Evolutionary conservation across 1,284 basidiomycete genomes (phyloP).

Genomic region (Ceratobasidium sp.): DNA sequence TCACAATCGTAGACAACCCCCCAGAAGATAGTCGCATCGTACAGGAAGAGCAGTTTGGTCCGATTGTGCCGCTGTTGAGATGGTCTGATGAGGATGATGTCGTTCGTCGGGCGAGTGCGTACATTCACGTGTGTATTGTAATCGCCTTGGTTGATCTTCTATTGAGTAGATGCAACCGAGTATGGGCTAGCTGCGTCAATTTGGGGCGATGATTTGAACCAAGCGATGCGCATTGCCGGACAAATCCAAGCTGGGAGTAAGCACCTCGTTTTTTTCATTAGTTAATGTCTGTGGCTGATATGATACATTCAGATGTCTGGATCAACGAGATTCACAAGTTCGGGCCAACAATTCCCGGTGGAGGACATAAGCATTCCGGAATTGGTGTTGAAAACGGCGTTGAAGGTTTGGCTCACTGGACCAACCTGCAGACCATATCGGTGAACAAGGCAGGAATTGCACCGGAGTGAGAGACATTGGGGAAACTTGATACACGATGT

Average conservation of each 20-base stretch:
- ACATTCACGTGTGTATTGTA: background rate
- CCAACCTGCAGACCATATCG: constrained; percentile 35
- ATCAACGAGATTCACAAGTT: constrained; percentile 39
- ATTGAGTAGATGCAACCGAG: background rate
- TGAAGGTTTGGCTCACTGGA: constrained; percentile 10
- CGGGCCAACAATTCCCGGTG: constrained; percentile 24
- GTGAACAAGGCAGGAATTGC: constrained; percentile 19
- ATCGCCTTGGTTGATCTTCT: background rate
- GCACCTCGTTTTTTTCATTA: background rate
- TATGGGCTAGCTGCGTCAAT: constrained; percentile 35
- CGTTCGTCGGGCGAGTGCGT: constrained; percentile 18
- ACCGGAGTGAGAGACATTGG: background rate
- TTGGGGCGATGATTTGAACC: constrained; percentile 3
- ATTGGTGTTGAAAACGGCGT: constrained; percentile 36
- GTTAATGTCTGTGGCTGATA: background rate
- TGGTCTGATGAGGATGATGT: constrained; percentile 35
- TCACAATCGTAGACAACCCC: constrained; percentile 31
- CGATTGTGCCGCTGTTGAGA: constrained; percentile 31
- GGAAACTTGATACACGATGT: background rate
- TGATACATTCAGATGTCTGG: constrained; percentile 16
- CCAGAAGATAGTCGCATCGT: constrained; percentile 29
- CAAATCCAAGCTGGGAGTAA: constrained; percentile 31
- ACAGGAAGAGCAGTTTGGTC: constrained; percentile 32
- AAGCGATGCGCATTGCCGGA: constrained; percentile 5
- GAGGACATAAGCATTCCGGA: constrained; percentile 29